Percentiles rank a stretch among this genome's conserved stretches.
Conservation (phyloP, 805 yeast species). For the Grigorovia yakushimaensis region DNA sequence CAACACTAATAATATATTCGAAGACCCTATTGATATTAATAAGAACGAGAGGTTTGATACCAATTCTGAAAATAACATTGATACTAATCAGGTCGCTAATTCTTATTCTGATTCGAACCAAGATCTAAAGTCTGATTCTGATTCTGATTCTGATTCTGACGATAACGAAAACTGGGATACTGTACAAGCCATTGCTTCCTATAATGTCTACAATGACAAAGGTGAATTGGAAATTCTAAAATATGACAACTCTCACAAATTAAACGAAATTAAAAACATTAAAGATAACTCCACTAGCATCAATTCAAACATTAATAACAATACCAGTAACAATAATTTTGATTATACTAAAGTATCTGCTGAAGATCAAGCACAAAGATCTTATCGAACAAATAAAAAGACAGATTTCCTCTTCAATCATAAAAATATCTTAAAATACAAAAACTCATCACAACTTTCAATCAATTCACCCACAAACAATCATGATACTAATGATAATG, state of each 20-base stretch:
- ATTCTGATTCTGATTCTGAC: slow-evolving; percentile 13
- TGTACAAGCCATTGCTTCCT: slow-evolving; percentile 72
- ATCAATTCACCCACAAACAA: slow-evolving; percentile 7
- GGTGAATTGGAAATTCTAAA: slow-evolving; percentile 50
- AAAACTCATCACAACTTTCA: slow-evolving; percentile 9
- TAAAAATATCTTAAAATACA: slow-evolving; percentile 18
- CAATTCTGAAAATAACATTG: not conserved
- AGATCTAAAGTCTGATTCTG: not conserved
- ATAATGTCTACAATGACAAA: slow-evolving; percentile 69
- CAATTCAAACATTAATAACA: not conserved
- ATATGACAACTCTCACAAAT: no score
- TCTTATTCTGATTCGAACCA: no score
- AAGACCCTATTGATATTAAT: no score
- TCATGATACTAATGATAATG: not conserved
- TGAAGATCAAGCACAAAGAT: slow-evolving; percentile 75
- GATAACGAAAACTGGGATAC: slow-evolving; percentile 62
- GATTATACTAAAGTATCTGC: slow-evolving; percentile 84
- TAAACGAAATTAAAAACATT: not conserved
- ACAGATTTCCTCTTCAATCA: slow-evolving; percentile 47
- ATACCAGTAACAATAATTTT: slow-evolving; percentile 16
- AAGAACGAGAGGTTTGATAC: no score
- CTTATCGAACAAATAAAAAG: slow-evolving; percentile 42
- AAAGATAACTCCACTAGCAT: not conserved
- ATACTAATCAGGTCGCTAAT: not conserved
- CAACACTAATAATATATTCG: no score